Base-by-base conservation (phyloP, 768 basidiomycete genomes). In the Tricholomella constricta region DNA sequence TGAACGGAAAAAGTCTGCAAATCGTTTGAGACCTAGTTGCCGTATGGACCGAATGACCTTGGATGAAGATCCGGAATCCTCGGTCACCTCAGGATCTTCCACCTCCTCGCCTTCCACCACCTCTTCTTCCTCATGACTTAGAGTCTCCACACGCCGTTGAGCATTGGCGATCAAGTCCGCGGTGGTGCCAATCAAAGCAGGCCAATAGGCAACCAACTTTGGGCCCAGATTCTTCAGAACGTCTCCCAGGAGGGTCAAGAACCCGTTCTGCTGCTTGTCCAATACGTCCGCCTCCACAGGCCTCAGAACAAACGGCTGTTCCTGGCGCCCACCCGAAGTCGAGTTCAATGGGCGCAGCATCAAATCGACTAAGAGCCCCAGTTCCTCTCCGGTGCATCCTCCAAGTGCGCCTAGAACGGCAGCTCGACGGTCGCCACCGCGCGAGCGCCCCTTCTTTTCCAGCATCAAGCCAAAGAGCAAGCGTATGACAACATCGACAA, bases 401-500 rank as follows among this genome's bases (percentile, higher is more conserved):
- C 79, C 81, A 15, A 98, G 73, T 0, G 86, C 72, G 14, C 82
- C 74, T 35, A 98, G 72, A 19, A 97, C 83, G 2, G 94, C 91
- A 7, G 85, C 80, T 48, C 89, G 79, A 19, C 90, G 75, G 52
- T 87, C 85, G 5, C 80, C 83, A 17, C 88, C 86, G 29, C 80
- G 80, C 9, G 81, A 71, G 5, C 86, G 79, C 2, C 91, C 89
- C 58, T 80, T 82, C 58, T 80, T 84, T 64, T 94, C 90, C 37
- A 91, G 78, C 86, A 98, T 90, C 55, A 91, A 65, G 2, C 96
- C 97, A 69, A 88, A 99, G 2, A 96, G 74, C 1, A 98, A 65
- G 22, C 94, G 80, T 27, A 91, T 81, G 52, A 88, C 64, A 14
- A 88, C 75, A 26, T 86, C 83, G 7, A 97, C 77, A 12, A 92